Evolutionary conservation across 306 rosid genomes (phyloP), one percentile per base, ranked within the genome.

Genomic region (Herpetospermum pedunculosum): DNA sequence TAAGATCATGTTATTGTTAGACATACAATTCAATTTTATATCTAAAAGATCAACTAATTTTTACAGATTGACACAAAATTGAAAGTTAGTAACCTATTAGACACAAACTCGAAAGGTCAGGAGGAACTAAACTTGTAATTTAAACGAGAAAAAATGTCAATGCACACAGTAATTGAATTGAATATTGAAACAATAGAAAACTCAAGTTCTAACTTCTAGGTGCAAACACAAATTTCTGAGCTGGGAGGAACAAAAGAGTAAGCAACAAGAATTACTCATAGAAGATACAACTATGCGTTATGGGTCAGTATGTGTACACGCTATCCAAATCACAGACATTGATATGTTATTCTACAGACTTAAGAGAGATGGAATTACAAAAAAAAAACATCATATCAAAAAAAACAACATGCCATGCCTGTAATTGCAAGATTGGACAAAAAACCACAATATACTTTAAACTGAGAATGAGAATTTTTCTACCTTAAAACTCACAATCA

Each of bases 281-380:
- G 46, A 69, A 44, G 55, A 29, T 28, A 69, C 74, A 46, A 46
- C 74, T 46, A 70, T 14, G 57, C 35, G 13, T 70, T 15, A 44
- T 46, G 52, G 52, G 49, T 65, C 50, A 46, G 53, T 46, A 44
- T 43, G 74, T 70, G 38, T 70, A 70, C 74, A 70, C 41, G 26
- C 57, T 46, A 70, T 44, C 74, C 74, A 70, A 70, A 70, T 70
- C 74, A 46, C 57, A 28, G 55, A 70, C 57, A 70, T 28, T 30
- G 72, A 37, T 62, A 62, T 62, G 70, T 62, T 62, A 62, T 62
- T 62, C 70, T 62, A 62, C 70, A 62, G 38, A 62, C 46, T 62
- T 62, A 9, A 59, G 44, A 35, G 46, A 35, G 7, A 4, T 18
- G 70, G 28, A 62, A 35, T 18, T 62, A 34, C 70, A 9, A 41